Evolutionary conservation across 2,329 filamentous ascomycete species (phyloP).

Genomic region (Fusarium sp.): DNA sequence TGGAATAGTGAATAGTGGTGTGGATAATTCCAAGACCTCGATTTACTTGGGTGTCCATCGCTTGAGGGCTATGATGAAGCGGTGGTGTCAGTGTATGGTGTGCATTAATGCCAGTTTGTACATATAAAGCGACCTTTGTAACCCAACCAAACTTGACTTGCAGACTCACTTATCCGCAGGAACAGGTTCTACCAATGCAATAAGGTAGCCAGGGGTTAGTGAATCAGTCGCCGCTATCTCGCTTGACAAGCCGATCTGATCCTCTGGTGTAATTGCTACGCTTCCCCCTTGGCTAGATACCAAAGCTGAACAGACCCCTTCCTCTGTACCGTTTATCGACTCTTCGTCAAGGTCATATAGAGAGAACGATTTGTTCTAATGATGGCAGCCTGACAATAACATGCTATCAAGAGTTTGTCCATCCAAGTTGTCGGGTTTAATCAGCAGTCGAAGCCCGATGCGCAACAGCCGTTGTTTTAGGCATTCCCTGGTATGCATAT

Average conservation of each 20-base stretch:
- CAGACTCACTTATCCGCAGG: slow-evolving; percentile 5
- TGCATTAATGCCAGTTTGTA: slow-evolving; percentile 10
- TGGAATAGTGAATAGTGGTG: neutral
- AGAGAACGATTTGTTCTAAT: neutral
- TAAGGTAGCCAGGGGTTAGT: slow-evolving; percentile 17
- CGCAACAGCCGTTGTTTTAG: neutral
- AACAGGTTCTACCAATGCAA: slow-evolving; percentile 20
- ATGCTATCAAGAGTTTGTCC: neutral
- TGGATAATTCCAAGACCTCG: neutral
- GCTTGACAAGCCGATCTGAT: slow-evolving; percentile 31
- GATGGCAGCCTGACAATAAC: neutral
- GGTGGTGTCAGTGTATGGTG: neutral
- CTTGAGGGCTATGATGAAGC: neutral
- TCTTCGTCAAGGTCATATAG: neutral
- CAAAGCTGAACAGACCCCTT: slow-evolving; percentile 7
- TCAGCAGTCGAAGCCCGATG: neutral
- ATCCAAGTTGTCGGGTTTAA: too few relatives aligned
- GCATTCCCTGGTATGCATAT: neutral
- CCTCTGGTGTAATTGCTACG: slow-evolving; percentile 20
- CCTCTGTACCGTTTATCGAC: neutral
- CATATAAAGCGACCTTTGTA: neutral
- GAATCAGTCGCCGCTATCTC: slow-evolving; percentile 24
- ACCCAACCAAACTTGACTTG: neutral
- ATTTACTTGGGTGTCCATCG: neutral
- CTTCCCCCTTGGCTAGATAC: neutral